phyloP scores from a whole-genome alignment of 192 early-diverging fungal genomes.

The Spizellomyces sp. region DNA sequence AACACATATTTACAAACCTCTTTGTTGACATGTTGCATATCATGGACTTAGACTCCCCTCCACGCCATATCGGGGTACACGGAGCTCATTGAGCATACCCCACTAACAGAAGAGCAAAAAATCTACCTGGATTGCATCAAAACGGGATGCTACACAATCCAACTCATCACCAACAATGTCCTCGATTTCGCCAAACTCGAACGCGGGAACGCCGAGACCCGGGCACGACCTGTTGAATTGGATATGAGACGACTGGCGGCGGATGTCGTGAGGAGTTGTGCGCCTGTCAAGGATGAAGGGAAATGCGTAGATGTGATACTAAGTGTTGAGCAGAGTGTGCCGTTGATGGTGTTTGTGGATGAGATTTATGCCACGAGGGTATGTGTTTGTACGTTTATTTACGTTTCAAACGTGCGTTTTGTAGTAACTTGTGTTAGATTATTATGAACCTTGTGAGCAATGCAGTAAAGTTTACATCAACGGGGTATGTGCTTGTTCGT shows the following conservation, averaged over 20 bases:
- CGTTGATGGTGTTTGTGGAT: not conserved
- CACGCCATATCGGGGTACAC: conserved; percentile 13
- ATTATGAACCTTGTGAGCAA: conserved; percentile 17
- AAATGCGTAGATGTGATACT: not conserved
- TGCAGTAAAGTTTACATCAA: conserved; percentile 7
- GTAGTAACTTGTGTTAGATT: conserved; percentile 27
- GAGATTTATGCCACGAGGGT: conserved; percentile 16
- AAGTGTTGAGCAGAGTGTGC: conserved; percentile 5
- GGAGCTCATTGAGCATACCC: conserved; percentile 3
- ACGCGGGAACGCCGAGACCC: conserved; percentile 4
- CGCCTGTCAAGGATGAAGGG: not conserved
- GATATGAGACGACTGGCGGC: conserved; percentile 4
- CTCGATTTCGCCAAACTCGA: conserved; percentile 19
- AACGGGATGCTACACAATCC: conserved; percentile 17
- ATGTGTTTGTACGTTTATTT: not conserved
- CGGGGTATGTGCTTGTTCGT: not conserved
- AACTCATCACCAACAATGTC: conserved; percentile 18
- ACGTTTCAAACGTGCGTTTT: not conserved
- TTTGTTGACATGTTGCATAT: too few species aligned
- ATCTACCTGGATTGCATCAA: conserved; percentile 14
- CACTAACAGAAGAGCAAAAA: not conserved
- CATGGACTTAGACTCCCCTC: not conserved
- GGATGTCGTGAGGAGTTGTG: conserved; percentile 18
- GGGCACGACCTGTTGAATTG: not conserved
- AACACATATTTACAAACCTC: too few species aligned